phyloP scores from a whole-genome alignment of 1,284 basidiomycete genomes.

The Phellopilus nigrolimitatus region DNA sequence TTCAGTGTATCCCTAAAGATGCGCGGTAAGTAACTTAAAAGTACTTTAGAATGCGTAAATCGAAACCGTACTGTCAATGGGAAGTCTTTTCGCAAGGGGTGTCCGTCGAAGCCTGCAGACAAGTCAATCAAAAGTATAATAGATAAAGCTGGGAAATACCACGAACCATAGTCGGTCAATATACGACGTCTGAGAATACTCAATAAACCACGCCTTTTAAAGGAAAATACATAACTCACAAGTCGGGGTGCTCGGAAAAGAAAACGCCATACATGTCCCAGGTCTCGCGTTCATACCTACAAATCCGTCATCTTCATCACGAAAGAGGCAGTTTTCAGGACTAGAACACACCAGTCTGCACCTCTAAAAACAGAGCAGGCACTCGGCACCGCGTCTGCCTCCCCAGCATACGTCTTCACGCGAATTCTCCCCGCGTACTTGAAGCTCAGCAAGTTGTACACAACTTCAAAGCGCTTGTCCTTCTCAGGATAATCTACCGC shows the following conservation, averaged over 20 bases:
- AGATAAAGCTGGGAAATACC: constrained; percentile 3
- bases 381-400: constrained; percentile 92
- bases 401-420: constrained; percentile 97
- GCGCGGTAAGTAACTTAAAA: constrained; percentile 14
- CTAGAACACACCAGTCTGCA: constrained; percentile 80
- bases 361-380: constrained; percentile 78
- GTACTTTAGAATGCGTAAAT: constrained; percentile 25
- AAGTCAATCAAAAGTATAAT: constrained; percentile 18
- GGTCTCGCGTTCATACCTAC: constrained; percentile 92
- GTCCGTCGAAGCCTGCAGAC: constrained; percentile 88
- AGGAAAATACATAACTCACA: constrained; percentile 51
- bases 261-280: constrained; percentile 99
- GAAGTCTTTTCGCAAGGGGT: constrained; percentile 97
- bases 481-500: constrained; percentile 95
- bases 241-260: constrained; percentile 94
- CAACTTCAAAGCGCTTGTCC: constrained; percentile 94
- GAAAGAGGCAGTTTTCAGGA: neutral
- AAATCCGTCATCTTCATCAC: constrained; percentile 17
- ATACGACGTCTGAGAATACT: constrained; percentile 72
- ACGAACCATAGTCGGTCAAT: constrained; percentile 92
- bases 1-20: constrained; percentile 85
- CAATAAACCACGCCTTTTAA: constrained; percentile 19
- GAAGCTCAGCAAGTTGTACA: constrained; percentile 91
- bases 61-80: constrained; percentile 76
- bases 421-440: constrained; percentile 77